Evolutionary conservation across 2,329 filamentous ascomycete genomes (phyloP), one percentile per base, ranked within the genome.

Genomic region (Mariannaea elegans): DNA sequence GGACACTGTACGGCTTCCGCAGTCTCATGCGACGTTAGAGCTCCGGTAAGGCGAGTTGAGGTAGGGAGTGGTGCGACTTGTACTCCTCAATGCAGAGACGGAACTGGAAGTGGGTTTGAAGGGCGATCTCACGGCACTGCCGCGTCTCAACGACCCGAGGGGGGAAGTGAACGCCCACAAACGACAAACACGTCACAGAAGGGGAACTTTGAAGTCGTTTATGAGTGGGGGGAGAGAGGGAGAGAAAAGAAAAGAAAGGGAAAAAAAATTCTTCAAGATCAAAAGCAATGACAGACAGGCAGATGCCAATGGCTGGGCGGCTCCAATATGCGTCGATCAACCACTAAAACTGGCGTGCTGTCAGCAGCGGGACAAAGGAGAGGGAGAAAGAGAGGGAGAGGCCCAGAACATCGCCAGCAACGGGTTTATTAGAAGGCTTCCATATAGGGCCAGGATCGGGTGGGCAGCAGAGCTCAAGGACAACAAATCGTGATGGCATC

Each of bases 51-150:
- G 62, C 67, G 62, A 68, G 53, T 48, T 53, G 62, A 67, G 62
- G 57, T 59, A 59, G 47, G 59, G 62, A 58, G 64, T 71, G 68
- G 68, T 70, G 68, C 68, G 65, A 71, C 66, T 67, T 56, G 54
- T 46, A 56, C 65, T 47, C 64, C 61, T 61, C 59, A 41, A 41
- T 57, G 45, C 50, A 56, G 56, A 50, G 49, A 63, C 41, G 45
- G 55, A 59, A 62, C 59, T 53, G 54, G 41, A 50, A 59, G 36
- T 42, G 56, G 55, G 66, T 62, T 56, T 61, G 52, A 56, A 62
- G 51, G 59, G 38, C 46, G 51, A 51, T 55, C 39, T 51, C 58
- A 59, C 58, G 51, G 46, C 60, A 57, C 32, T 58, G 19, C 42
- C 44, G 49, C 46, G 49, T 59, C 50, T 62, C 45, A 39, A 60